Evolutionary conservation across 2,329 filamentous ascomycete genomes (phyloP), one percentile per base, ranked within the genome.

Genomic region (Penicillium sp.): DNA sequence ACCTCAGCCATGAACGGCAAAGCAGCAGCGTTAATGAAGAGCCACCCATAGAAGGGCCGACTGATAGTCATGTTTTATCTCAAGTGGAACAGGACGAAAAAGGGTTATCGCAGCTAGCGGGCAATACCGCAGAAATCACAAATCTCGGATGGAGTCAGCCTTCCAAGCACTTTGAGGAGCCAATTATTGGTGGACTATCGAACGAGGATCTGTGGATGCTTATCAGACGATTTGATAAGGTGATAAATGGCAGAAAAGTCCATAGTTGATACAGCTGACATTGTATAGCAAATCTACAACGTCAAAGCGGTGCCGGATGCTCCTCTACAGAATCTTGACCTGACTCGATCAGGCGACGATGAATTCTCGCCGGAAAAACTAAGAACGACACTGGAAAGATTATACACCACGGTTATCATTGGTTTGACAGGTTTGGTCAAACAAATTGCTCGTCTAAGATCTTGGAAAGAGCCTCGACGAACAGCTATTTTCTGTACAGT

Each of bases 311-410:
- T 87, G 9, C 76, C 82, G 0, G 72, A 81, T 48, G 74, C 84
- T 8, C 81, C 84, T 1, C 82, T 89, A 1, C 89, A 88, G 6
- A 85, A 86, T 14, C 77, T 96, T 37, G 91, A 96, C 71, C 81
- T 96, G 57, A 91, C 92, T 64, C 88, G 91, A 55, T 87, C 90
- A 4, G 88, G 92, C 39, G 87, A 93, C 53, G 90, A 95, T 63
- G 89, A 93, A 56, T 95, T 95, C 71, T 90, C 89, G 0, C 90
- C 91, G 0, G 90, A 95, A 68, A 95, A 95, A 75, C 78, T 96
- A 45, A 83, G 91, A 11, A 85, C 87, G 2, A 91, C 89, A 52
- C 71, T 95, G 4, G 91, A 96, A 74, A 82, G 91, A 14, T 77
- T 95, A 11, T 96, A 96, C 71, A 92, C 91, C 82, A 90, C 88